Evolutionary conservation across 78 protist species (phyloP).

Genomic region (Dictyostelium firmibasis): DNA sequence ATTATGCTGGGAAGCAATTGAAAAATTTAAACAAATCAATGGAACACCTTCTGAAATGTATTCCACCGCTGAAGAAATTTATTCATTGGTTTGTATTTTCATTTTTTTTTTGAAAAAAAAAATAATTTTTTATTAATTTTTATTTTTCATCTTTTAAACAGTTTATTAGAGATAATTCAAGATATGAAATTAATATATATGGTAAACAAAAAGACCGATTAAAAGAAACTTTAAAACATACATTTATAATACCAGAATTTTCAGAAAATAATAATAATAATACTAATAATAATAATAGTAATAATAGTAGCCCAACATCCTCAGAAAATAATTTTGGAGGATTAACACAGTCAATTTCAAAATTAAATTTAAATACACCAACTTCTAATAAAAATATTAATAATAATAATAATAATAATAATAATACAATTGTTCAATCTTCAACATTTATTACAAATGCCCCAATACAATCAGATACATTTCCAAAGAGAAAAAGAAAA

Average conservation of each 20-base stretch:
- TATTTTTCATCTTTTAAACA: neutral
- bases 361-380: neutral
- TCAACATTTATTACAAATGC: conserved; percentile 9
- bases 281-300: neutral
- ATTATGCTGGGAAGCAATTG: conserved; percentile 77
- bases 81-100: conserved; percentile 29
- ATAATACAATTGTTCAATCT: neutral
- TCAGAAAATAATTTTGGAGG: neutral
- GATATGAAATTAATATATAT: conserved; percentile 77
- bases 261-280: neutral
- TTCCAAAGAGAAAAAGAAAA: conserved; percentile 42
- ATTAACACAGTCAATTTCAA: neutral
- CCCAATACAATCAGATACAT: conserved; percentile 31
- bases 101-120: neutral
- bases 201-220: conserved; percentile 67
- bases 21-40: conserved; percentile 49
- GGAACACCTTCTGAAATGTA: conserved; percentile 64
- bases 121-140: neutral
- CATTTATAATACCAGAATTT: conserved; percentile 34
- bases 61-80: conserved; percentile 57
- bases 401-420: neutral
- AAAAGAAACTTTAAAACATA: conserved; percentile 61
- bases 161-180: conserved; percentile 73
- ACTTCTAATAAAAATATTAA: neutral
- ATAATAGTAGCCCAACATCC: neutral